phyloP scores from a whole-genome alignment of 257 asterid species.

The Rehmannia glutinosa region DNA sequence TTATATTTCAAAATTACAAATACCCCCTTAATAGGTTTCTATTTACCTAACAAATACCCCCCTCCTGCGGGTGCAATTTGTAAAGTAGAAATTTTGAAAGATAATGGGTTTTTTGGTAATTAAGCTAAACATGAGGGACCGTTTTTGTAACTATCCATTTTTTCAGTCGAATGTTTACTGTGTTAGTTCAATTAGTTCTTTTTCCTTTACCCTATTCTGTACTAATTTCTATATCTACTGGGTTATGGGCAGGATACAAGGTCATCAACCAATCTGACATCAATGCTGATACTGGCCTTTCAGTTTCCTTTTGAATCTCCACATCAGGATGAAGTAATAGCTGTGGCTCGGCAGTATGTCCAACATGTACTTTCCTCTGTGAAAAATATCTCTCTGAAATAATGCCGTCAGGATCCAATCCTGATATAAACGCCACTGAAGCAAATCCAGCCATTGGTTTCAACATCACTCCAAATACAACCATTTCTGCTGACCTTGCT shows the following conservation, averaged over 20 bases:
- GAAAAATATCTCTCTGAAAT: slow-evolving; percentile 18
- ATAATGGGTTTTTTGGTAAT: no score
- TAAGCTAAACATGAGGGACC: no score
- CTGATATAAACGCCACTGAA: slow-evolving; percentile 6
- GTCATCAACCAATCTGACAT: no score
- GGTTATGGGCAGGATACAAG: no score
- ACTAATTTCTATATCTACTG: neutral
- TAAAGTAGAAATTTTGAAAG: no score
- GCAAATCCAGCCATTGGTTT: slow-evolving; percentile 11
- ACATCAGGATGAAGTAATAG: slow-evolving; percentile 20
- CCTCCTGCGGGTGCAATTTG: no score
- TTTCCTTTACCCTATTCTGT: neutral
- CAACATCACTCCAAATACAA: slow-evolving; percentile 14
- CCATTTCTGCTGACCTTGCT: slow-evolving; percentile 21
- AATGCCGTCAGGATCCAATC: slow-evolving; percentile 10
- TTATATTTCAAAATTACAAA: no score
- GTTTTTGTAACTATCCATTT: no score
- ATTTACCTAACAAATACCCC: no score
- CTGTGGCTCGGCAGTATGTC: slow-evolving; percentile 33
- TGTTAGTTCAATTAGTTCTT: neutral
- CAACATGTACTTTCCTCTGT: slow-evolving; percentile 27
- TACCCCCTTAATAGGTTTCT: no score
- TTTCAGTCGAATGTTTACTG: neutral
- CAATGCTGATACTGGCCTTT: slow-evolving; percentile 34
- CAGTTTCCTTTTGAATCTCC: slow-evolving; percentile 42